Evolutionary conservation across 1,139 yeast species (phyloP), one percentile per base, ranked within the genome.

Genomic region (Sugiyamaella neomexicana): DNA sequence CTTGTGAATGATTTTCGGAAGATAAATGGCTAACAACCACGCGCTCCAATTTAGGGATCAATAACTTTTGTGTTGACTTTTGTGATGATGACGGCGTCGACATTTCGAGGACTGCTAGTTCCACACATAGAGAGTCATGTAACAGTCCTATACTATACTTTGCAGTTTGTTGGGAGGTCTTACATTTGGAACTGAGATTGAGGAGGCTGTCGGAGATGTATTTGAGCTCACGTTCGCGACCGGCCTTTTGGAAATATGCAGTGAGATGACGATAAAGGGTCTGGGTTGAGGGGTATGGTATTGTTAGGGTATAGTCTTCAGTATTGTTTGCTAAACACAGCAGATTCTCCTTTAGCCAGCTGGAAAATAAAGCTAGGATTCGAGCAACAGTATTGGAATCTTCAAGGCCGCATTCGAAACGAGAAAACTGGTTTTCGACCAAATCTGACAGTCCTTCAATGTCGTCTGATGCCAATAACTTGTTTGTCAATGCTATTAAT

Each of bases 131-230:
- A 1, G 51, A 47, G 23, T 47, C 51, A 1, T 29, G 31, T 31
- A 47, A 47, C 5, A 47, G 20, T 10, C 17, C 46, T 20, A 16
- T 6, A 17, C 20, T 17, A 10, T 39, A 16, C 4, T 7, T 12
- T 31, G 16, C 6, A 4, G 42, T 20, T 12, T 39, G 6, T 31
- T 29, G 23, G 10, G 45, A 17, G 12, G 32, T 8, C 40, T 32
- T 39, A 16, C 39, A 39, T 39, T 29, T 47, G 15, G 45, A 47
- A 38, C 51, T 47, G 9, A 47, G 31, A 13, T 41, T 47, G 10
- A 47, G 20, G n/a, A 47, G 20, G 31, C 51, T 47, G 32, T 47
- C 51, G 8, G 51, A 47, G 7, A 47, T 40, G 32, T 39, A 47
- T 32, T 34, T 47, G 32, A 47, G 44, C 34, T 47, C 51, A 10